phyloP scores from a whole-genome alignment of 345 rosid species.

The Kandelia obovata region DNA sequence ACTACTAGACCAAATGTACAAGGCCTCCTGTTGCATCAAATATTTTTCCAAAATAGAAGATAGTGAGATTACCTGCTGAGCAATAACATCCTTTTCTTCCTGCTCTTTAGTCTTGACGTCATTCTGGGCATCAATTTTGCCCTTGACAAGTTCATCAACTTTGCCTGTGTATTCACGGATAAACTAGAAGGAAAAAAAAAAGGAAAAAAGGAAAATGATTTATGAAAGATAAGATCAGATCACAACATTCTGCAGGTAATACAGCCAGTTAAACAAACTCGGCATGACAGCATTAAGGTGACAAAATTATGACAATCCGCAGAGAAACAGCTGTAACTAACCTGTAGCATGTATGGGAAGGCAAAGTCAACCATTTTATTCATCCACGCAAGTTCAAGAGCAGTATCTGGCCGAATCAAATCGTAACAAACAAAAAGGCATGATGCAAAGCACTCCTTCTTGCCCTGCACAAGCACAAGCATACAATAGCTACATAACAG shows the following conservation, averaged over 20 bases:
- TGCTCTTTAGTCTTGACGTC: conserved; percentile 65
- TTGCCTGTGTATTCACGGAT: conserved; percentile 76
- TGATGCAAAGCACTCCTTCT: conserved; percentile 90
- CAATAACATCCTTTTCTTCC: conserved; percentile 75
- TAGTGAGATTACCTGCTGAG: conserved; percentile 64
- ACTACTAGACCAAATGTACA: background rate
- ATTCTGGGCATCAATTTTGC: conserved; percentile 62
- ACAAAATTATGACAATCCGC: background rate
- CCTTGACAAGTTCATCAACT: conserved; percentile 78
- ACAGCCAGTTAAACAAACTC: background rate
- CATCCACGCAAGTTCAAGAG: conserved; percentile 88
- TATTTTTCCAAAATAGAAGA: background rate
- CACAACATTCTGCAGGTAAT: background rate
- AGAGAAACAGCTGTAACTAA: background rate
- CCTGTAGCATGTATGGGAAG: conserved; percentile 57
- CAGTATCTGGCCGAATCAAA: conserved; percentile 72
- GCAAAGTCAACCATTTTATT: conserved; percentile 84
- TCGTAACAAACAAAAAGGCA: conserved; percentile 96
- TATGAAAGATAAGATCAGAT: background rate
- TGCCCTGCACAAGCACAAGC: conserved; percentile 41
- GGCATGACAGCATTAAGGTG: background rate
- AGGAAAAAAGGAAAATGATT: background rate
- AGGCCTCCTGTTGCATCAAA: background rate
- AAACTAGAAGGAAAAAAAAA: conserved; percentile 35
- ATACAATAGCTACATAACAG: background rate